A percentile compares a stretch with the other conserved stretches of the same genome.
Evolutionary conservation across 176 grass and related monocot genomes (phyloP).

Genomic region (Phoenix roebelenii): DNA sequence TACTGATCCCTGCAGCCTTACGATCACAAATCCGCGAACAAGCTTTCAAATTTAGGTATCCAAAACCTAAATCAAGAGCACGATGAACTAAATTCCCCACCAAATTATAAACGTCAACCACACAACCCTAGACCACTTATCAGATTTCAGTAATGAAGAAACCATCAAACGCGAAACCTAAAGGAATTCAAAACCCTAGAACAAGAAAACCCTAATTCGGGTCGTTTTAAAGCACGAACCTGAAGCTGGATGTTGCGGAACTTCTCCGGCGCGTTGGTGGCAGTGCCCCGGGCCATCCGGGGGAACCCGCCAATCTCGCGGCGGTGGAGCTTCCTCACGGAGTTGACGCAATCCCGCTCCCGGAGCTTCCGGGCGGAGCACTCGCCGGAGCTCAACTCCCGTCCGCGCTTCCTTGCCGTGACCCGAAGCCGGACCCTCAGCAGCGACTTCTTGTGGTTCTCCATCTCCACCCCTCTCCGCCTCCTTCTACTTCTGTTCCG

Average conservation of each 20-base stretch:
- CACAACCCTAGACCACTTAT: no score
- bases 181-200: neutral
- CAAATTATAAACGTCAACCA: no score
- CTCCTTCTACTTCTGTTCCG: neutral
- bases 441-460: conserved; percentile 14
- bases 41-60: no score
- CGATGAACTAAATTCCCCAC: no score
- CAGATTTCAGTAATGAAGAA: no score
- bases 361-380: conserved; percentile 7
- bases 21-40: no score
- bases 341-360: conserved; percentile 15
- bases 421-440: conserved; percentile 18
- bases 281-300: conserved; percentile 6
- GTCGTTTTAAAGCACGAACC: neutral
- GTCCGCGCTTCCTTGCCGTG: conserved; percentile 10
- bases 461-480: conserved; percentile 1
- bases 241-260: conserved; percentile 23
- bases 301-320: conserved; percentile 25
- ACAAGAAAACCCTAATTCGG: no score
- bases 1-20: no score
- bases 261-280: conserved; percentile 12
- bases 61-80: no score
- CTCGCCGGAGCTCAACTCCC: neutral
- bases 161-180: no score
- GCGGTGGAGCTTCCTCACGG: conserved; percentile 24